Conservation (phyloP, 1,284 basidiomycete genomes). For the Neotropicomus parvogracilis region DNA sequence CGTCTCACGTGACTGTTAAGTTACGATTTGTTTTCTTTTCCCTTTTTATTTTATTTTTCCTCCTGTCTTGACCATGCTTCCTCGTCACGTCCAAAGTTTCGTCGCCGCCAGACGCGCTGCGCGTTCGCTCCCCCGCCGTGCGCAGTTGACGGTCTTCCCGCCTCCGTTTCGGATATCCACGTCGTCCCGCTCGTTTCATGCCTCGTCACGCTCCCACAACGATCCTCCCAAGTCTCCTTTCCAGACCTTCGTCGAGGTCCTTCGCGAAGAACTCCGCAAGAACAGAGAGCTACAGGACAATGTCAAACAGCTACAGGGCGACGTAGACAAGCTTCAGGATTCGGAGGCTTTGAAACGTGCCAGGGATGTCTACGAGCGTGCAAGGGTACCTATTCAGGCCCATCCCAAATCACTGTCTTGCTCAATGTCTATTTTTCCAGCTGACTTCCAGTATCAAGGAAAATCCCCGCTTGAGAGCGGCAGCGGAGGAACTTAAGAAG, state of each 20-base stretch:
- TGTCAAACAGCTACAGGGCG: conserved; percentile 94
- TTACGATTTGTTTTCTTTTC: background rate
- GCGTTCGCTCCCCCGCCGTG: conserved; percentile 12
- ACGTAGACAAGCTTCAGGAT: conserved; percentile 96
- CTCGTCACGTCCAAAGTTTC: conserved; percentile 33
- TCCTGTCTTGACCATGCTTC: conserved; percentile 22
- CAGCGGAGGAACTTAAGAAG: conserved; percentile 87
- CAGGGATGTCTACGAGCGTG: conserved; percentile 87
- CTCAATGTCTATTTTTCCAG: conserved; percentile 39
- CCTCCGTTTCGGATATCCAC: conserved; percentile 44
- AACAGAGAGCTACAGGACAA: conserved; percentile 94
- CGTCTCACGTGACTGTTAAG: conserved; percentile 8
- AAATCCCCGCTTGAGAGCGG: conserved; percentile 88
- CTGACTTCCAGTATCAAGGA: conserved; percentile 93
- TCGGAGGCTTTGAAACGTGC: conserved; percentile 95
- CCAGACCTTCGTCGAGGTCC: conserved; percentile 92
- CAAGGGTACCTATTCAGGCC: conserved; percentile 61
- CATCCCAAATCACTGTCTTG: conserved; percentile 2
- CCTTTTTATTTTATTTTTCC: background rate
- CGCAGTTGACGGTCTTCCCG: conserved; percentile 26
- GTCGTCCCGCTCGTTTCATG: conserved; percentile 53
- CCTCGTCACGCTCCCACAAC: conserved; percentile 56
- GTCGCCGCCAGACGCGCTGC: conserved; percentile 26
- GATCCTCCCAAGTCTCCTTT: conserved; percentile 89
- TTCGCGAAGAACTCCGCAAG: conserved; percentile 90